Percentiles rank a stretch among this genome's conserved stretches.
Conservation (phyloP, 345 rosid genomes). For the Brassica rapa region DNA sequence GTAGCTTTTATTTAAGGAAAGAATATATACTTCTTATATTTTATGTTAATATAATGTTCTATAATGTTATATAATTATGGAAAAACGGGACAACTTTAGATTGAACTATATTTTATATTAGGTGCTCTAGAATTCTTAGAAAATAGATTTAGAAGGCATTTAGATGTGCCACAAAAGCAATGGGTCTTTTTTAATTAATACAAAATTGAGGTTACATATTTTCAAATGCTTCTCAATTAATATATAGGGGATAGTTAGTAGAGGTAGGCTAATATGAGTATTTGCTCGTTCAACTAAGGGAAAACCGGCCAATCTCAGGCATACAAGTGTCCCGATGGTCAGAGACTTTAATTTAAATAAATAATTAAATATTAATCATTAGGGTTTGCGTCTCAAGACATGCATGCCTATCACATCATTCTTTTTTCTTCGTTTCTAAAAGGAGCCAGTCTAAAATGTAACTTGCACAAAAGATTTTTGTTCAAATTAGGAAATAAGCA, state of each 20-base stretch:
- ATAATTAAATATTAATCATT: not conserved
- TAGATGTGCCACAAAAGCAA: no score
- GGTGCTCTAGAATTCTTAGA: no score
- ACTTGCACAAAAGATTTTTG: constrained; percentile 6
- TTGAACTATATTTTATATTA: no score
- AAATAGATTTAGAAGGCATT: no score
- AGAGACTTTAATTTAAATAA: constrained; percentile 12
- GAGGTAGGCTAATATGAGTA: constrained; percentile 33
- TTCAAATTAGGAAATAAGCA: constrained; percentile 13
- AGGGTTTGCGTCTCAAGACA: constrained; percentile 45
- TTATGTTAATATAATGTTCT: no score
- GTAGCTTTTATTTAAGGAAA: no score
- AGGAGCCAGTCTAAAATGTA: not conserved
- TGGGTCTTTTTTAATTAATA: no score
- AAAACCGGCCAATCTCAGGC: not conserved
- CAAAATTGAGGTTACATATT: no score
- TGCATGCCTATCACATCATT: constrained; percentile 35
- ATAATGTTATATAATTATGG: no score
- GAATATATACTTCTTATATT: no score
- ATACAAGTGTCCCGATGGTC: constrained; percentile 13
- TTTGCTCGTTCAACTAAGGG: constrained; percentile 26
- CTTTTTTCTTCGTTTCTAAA: constrained; percentile 12
- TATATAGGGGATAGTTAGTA: constrained; percentile 7
- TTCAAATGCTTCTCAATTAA: no score
- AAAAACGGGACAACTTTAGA: no score